A percentile compares a stretch with the other conserved stretches of the same genome.
These are phyloP conservation scores for Funneliformis caledonium DNA, from an alignment of 371 early-diverging fungal species.

Conservation along the genomic window DNA sequence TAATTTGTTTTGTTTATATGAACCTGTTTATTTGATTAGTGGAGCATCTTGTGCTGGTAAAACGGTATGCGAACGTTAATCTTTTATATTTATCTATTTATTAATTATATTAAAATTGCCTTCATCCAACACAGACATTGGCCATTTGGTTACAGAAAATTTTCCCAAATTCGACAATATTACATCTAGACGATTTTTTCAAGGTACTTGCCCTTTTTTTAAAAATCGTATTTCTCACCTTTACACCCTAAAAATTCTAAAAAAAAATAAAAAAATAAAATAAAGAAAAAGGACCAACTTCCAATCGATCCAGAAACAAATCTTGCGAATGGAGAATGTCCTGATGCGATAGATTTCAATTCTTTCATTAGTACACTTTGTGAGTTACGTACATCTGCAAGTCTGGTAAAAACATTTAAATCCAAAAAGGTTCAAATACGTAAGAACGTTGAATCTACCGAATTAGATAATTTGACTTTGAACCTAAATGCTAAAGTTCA, in stretches of 20 bases:
- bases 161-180: slow-evolving; percentile 64
- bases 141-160: slow-evolving; percentile 61
- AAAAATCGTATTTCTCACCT: not conserved
- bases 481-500: not conserved
- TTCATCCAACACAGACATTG: slow-evolving; percentile 54
- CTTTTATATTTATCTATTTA: too few relatives aligned
- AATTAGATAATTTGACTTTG: not conserved
- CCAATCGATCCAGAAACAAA: slow-evolving; percentile 69
- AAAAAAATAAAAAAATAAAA: not conserved
- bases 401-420: slow-evolving; percentile 49
- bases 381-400: slow-evolving; percentile 48
- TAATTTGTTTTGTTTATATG: not conserved
- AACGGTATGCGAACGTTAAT: slow-evolving; percentile 49
- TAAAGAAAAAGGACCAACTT: slow-evolving; percentile 66
- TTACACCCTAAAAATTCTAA: not conserved
- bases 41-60: slow-evolving; percentile 74
- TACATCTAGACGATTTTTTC: slow-evolving; percentile 89
- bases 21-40: slow-evolving; percentile 30
- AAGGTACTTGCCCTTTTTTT: slow-evolving; percentile 50
- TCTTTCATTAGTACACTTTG: slow-evolving; percentile 53
- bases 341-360: slow-evolving; percentile 73
- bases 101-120: not conserved
- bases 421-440: slow-evolving; percentile 57
- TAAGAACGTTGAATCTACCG: not conserved
- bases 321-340: slow-evolving; percentile 85